phyloP scores from a whole-genome alignment of 2,329 filamentous ascomycete species.

The Alternaria sp. region DNA sequence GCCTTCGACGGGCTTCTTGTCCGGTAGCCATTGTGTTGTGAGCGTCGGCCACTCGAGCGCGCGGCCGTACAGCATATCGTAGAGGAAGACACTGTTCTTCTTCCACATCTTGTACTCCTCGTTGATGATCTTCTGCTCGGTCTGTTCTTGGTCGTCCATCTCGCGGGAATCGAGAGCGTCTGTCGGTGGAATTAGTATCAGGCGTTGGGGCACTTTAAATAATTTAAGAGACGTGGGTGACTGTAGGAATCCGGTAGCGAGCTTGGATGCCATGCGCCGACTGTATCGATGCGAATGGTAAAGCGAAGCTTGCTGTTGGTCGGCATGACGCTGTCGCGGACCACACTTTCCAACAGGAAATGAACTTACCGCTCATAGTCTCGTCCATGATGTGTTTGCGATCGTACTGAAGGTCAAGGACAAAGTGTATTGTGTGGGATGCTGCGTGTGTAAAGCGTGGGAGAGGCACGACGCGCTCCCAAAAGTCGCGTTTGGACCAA shows the following conservation, averaged over 20 bases:
- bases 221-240: not conserved
- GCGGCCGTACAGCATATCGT: constrained; percentile 94
- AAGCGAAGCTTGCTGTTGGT: not conserved
- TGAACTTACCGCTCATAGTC: constrained; percentile 44
- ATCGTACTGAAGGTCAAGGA: not conserved
- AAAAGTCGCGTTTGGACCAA: constrained; percentile 24
- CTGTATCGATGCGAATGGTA: not conserved
- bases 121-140: constrained; percentile 88
- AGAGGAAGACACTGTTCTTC: constrained; percentile 98
- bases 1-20: constrained; percentile 67
- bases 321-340: not conserved
- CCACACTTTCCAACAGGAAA: not conserved
- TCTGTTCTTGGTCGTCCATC: constrained; percentile 73
- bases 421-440: not conserved
- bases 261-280: not conserved
- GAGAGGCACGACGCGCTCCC: constrained; percentile 19
- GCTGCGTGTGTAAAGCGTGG: constrained; percentile 3
- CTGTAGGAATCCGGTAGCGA: not conserved
- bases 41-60: constrained; percentile 97
- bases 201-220: too few species aligned
- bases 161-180: constrained; percentile 51
- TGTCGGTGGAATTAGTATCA: constrained; percentile 26
- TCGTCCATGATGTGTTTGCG: constrained; percentile 41
- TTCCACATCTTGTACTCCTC: constrained; percentile 99
- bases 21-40: constrained; percentile 97